Conservation (phyloP, 371 early-diverging fungal species). For the Blakeslea trispora region DNA sequence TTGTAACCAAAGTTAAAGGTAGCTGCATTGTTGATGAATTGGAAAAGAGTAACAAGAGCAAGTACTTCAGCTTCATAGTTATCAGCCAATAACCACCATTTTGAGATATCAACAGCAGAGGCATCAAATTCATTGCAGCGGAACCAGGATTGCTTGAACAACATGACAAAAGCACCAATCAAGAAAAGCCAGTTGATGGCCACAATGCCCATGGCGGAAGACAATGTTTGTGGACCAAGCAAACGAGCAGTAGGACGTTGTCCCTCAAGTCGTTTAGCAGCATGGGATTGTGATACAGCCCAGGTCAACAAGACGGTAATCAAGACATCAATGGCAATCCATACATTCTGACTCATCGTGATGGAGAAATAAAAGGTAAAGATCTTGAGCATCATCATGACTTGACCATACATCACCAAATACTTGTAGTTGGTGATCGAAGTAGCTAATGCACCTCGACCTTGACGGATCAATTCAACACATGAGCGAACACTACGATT, state of each 20-base stretch:
- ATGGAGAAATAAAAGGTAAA: constrained; percentile 61
- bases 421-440: constrained; percentile 81
- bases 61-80: constrained; percentile 68
- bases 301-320: constrained; percentile 65
- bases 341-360: constrained; percentile 58
- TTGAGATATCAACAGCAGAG: constrained; percentile 57
- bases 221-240: constrained; percentile 68
- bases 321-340: constrained; percentile 74
- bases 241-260: constrained; percentile 73
- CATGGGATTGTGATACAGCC: constrained; percentile 67
- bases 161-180: constrained; percentile 46
- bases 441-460: constrained; percentile 76
- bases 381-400: constrained; percentile 70
- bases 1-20: constrained; percentile 66
- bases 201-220: constrained; percentile 66
- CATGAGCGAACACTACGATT: constrained; percentile 66
- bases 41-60: constrained; percentile 57
- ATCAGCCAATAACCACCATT: constrained; percentile 78
- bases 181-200: constrained; percentile 66
- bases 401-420: constrained; percentile 70
- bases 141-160: constrained; percentile 70
- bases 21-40: constrained; percentile 64
- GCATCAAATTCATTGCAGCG: constrained; percentile 73
- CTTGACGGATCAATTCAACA: constrained; percentile 73
- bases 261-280: constrained; percentile 53